phyloP scores from a whole-genome alignment of 2,329 filamentous ascomycete genomes.

The Trichoderma hamatum region DNA sequence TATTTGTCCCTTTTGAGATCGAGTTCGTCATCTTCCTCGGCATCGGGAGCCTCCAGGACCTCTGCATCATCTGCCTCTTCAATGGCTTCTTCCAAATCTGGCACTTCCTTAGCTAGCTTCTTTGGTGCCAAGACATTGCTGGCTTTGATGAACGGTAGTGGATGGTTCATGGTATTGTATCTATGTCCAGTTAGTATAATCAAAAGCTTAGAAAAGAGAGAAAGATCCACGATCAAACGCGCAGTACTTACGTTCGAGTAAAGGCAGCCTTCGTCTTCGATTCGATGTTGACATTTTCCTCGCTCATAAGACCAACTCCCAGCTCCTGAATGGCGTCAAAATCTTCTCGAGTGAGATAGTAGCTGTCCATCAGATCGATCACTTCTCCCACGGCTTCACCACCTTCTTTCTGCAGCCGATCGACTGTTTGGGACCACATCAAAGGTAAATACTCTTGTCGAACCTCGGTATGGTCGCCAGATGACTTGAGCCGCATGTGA shows the following conservation, averaged over 20 bases:
- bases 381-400: conserved; percentile 80
- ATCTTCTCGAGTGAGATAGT: conserved; percentile 92
- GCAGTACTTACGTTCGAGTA: conserved; percentile 73
- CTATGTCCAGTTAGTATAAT: conserved; percentile 46
- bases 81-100: conserved; percentile 93
- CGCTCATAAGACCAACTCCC: conserved; percentile 81
- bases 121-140: conserved; percentile 74
- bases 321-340: conserved; percentile 92
- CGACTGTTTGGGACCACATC: conserved; percentile 80
- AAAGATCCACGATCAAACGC: background rate
- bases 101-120: conserved; percentile 72
- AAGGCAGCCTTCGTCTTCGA: conserved; percentile 86
- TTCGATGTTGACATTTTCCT: conserved; percentile 76
- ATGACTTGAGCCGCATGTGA: conserved; percentile 90
- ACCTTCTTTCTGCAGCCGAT: conserved; percentile 74
- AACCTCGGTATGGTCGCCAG: conserved; percentile 89
- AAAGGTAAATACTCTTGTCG: conserved; percentile 92
- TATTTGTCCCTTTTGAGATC: conserved; percentile 95
- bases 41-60: conserved; percentile 58
- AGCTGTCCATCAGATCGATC: conserved; percentile 95
- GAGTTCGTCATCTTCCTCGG: conserved; percentile 73
- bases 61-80: conserved; percentile 86
- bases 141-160: conserved; percentile 95
- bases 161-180: conserved; percentile 85
- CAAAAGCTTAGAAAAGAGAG: conserved; percentile 1